These are phyloP conservation scores for Pythium rhizo-oryzae DNA, from an alignment of 352 stramenopile species.

Conservation along the genomic window DNA sequence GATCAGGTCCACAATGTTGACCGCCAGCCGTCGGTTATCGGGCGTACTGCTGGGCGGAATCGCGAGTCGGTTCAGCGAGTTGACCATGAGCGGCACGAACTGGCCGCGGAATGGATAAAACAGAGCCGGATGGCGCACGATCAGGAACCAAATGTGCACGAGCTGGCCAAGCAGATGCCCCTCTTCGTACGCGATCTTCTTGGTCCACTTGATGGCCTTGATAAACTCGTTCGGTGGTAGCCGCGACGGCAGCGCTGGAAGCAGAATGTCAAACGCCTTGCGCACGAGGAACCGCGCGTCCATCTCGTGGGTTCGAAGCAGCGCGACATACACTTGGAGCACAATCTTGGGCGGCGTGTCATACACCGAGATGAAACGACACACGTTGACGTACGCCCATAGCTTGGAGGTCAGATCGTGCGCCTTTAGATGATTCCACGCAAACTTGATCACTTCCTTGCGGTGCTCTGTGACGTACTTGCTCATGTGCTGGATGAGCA, in stretches of 20 bases:
- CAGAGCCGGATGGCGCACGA: constrained; percentile 93
- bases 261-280: constrained; percentile 95
- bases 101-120: constrained; percentile 93
- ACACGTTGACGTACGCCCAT: constrained; percentile 98
- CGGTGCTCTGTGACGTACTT: constrained; percentile 92
- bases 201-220: constrained; percentile 97
- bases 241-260: constrained; percentile 91
- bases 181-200: constrained; percentile 98
- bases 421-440: constrained; percentile 96
- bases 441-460: constrained; percentile 99
- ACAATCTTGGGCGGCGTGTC: constrained; percentile 97
- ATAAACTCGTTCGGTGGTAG: constrained; percentile 94
- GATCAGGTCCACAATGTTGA: constrained; percentile 96
- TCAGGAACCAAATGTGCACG: constrained; percentile 97
- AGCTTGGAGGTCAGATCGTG: constrained; percentile 95
- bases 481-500: constrained; percentile 96
- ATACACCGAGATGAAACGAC: constrained; percentile 96
- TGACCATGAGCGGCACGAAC: constrained; percentile 97
- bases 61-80: constrained; percentile 95
- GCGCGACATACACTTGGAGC: constrained; percentile 95
- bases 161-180: constrained; percentile 94
- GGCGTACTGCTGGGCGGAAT: constrained; percentile 92
- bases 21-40: constrained; percentile 93
- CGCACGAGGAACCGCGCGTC: constrained; percentile 95
- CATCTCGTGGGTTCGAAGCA: constrained; percentile 94